phyloP scores from a whole-genome alignment of 2,329 filamentous ascomycete species.

The Calonectria henricotiae region DNA sequence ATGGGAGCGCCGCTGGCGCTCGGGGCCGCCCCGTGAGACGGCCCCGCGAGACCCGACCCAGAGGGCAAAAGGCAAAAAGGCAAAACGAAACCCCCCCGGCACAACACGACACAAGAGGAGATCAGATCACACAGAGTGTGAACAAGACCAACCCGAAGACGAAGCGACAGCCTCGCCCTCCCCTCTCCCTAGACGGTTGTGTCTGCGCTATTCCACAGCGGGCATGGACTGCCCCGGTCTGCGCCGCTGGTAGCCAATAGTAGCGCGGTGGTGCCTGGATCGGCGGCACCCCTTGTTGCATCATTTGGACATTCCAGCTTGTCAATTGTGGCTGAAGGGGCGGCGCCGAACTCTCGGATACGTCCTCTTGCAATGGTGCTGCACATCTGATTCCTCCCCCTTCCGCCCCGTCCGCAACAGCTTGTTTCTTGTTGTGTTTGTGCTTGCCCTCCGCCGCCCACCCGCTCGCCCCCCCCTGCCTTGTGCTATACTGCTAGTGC shows the following conservation, averaged over 20 bases:
- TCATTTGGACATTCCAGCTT: constrained; percentile 23
- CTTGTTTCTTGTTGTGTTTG: neutral
- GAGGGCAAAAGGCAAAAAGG: constrained; percentile 14
- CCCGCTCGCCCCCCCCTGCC: neutral
- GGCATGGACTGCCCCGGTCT: neutral
- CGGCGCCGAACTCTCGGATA: constrained; percentile 11
- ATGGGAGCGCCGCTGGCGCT: neutral
- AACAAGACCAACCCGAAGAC: neutral
- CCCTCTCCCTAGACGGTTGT: neutral
- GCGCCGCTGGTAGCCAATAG: constrained; percentile 7
- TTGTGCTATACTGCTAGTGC: neutral
- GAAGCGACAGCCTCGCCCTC: constrained; percentile 22
- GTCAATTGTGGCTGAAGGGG: constrained; percentile 25
- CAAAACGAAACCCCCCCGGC: neutral
- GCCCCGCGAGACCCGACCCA: constrained; percentile 20
- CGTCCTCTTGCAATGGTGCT: neutral
- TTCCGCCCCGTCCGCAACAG: constrained; percentile 2
- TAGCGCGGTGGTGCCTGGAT: constrained; percentile 12
- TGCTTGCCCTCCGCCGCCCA: neutral
- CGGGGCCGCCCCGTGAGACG: constrained; percentile 12
- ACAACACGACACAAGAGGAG: neutral
- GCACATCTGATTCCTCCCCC: neutral
- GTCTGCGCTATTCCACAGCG: neutral
- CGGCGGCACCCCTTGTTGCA: constrained; percentile 18
- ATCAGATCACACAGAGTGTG: constrained; percentile 7